Base-by-base conservation (phyloP, 2,329 filamentous ascomycete genomes). In the Monosporascus sp. region DNA sequence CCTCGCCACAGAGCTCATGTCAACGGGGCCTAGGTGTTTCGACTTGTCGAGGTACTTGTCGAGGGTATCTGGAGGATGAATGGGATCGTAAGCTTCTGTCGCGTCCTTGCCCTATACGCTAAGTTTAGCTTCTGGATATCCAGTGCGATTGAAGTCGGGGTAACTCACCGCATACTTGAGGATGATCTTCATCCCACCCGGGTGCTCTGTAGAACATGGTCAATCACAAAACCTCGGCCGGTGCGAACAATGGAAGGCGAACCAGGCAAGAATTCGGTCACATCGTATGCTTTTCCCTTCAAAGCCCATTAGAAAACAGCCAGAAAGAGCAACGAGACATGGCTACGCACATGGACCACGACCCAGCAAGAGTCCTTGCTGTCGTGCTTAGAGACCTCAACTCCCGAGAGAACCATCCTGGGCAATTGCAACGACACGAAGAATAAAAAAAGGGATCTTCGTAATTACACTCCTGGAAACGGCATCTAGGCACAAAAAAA, bases 181-280 rank as follows among this genome's bases (percentile, higher is more conserved):
- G 65, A 99, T 97, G 70, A 97, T 95, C 68, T 93, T 94, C 60
- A 85, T 80, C 38, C 90, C 92, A 56, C 92, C 92, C 24, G 92
- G 92, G 67, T 96, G 91, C 70, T 96, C 90, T 85, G 61, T 53
- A 58, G 7, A 44, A 52, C 40, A 14, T 19, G 45, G 53, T 63
- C 51, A 53, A 63, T 54, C 6, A 49, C 31, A 22, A 45, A 20
- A 20, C 35, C 11, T 50, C 41, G 41, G 47, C 37, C 53, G 43
- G 9, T 37, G 49, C 4, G 31, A 37, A 24, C 31, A 14, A 49
- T 38, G 22, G 27, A n/a, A 16, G 52, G 52, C 52, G 27, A 24
- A 67, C 86, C 86, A 51, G 88, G 87, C n/a, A 95, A 73, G 69
- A 94, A 94, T 44, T 92, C 88, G 4, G 91, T 95, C 54, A 95